Evolutionary conservation across 257 asterid genomes (phyloP).

Genomic region (Nicotiana sylvestris): DNA sequence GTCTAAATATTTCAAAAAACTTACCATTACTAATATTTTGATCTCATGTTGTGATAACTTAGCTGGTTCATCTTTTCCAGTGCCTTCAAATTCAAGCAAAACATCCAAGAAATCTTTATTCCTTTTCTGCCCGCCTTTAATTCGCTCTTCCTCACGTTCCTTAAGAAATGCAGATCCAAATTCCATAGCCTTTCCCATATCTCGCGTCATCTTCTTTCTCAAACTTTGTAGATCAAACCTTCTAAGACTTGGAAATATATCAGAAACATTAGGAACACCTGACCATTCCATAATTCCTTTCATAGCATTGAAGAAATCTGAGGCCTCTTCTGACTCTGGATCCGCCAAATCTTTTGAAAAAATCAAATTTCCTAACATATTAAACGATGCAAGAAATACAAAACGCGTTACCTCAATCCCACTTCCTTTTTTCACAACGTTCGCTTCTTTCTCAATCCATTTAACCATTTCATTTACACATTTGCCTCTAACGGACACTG

Average conservation of each 20-base stretch:
- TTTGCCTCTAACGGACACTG: conserved; percentile 37
- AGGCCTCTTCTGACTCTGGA: conserved; percentile 38
- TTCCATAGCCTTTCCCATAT: conserved; percentile 34
- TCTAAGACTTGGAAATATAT: conserved; percentile 47
- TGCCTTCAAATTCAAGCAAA: conserved; percentile 17
- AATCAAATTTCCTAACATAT: conserved; percentile 56
- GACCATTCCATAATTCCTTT: conserved; percentile 45
- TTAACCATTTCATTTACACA: conserved; percentile 42
- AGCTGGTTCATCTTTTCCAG: conserved; percentile 21
- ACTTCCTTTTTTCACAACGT: not conserved
- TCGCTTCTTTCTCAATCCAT: conserved; percentile 35
- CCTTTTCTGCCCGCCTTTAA: not conserved
- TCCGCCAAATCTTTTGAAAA: conserved; percentile 43
- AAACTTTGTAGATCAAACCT: conserved; percentile 53
- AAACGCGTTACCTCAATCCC: conserved; percentile 42
- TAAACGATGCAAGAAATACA: conserved; percentile 51
- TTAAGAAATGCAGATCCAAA: conserved; percentile 34
- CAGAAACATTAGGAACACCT: conserved; percentile 45
- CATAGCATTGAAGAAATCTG: conserved; percentile 51
- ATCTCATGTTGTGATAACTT: conserved; percentile 17
- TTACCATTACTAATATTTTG: conserved; percentile 12
- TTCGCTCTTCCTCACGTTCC: conserved; percentile 28
- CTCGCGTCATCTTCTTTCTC: conserved; percentile 31
- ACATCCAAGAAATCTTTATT: conserved; percentile 17
- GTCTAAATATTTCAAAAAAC: too few relatives aligned